phyloP scores from a whole-genome alignment of 179 eudicot species.

The Amaranthus tricolor region DNA sequence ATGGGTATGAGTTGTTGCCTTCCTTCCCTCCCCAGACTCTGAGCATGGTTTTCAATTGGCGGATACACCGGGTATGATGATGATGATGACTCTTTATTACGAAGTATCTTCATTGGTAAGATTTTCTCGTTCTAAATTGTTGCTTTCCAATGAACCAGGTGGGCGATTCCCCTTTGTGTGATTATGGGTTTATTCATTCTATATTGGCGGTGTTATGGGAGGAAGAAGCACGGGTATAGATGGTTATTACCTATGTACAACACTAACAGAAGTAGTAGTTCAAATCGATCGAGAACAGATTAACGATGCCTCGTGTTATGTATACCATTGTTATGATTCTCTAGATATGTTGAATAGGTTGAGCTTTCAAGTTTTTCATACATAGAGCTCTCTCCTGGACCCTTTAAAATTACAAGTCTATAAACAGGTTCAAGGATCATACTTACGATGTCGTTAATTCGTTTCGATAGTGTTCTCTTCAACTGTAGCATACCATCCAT shows the following conservation, averaged over 20 bases:
- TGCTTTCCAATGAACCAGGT: conserved; percentile 42
- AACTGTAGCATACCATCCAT: conserved; percentile 11
- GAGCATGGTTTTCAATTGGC: no score
- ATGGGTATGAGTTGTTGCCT: no score
- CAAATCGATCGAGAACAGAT: conserved; percentile 68
- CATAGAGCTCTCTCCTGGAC: conserved; percentile 24
- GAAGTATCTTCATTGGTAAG: no score
- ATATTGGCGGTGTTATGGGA: conserved; percentile 89
- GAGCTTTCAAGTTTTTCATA: conserved; percentile 27
- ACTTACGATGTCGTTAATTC: neutral
- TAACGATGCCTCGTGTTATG: conserved; percentile 26
- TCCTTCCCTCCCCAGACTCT: no score
- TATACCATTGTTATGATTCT: conserved; percentile 16
- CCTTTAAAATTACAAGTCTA: conserved; percentile 17
- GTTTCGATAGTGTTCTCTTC: neutral
- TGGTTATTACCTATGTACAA: conserved; percentile 73
- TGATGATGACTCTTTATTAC: no score
- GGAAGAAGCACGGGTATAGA: conserved; percentile 58
- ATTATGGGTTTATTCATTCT: conserved; percentile 45
- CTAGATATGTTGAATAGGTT: conserved; percentile 10
- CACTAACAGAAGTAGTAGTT: conserved; percentile 41
- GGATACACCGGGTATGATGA: no score
- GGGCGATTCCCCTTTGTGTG: conserved; percentile 78
- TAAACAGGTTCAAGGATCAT: conserved; percentile 20
- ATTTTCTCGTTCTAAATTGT: neutral